A percentile compares a stretch with the other conserved stretches of the same genome.
Evolutionary conservation across 1,284 basidiomycete species (phyloP).

Genomic region (Phylloporus sp.): DNA sequence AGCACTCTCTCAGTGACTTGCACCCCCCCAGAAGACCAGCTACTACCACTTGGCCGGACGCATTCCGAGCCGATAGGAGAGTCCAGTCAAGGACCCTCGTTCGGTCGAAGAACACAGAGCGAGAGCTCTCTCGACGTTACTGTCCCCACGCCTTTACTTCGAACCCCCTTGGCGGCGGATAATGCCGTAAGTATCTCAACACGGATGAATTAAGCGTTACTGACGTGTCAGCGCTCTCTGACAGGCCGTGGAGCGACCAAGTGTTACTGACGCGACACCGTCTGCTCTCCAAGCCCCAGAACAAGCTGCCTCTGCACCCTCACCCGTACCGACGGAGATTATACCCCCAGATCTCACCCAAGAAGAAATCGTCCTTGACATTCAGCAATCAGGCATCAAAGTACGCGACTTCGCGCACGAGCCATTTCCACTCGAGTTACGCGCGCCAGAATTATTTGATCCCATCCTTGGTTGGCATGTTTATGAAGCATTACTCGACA

Average conservation of each 20-base stretch:
- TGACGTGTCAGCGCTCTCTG: conserved; percentile 7
- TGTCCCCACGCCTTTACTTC: conserved; percentile 13
- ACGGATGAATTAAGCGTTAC: background rate
- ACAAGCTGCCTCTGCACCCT: conserved; percentile 31
- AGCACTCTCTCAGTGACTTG: conserved; percentile 13
- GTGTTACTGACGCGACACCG: background rate
- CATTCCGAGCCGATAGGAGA: conserved; percentile 26
- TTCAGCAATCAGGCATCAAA: conserved; percentile 48
- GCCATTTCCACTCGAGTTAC: conserved; percentile 13
- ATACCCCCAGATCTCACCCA: conserved; percentile 39
- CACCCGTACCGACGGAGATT: conserved; percentile 47
- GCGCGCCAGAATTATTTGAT: conserved; percentile 46
- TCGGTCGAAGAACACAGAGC: conserved; percentile 28
- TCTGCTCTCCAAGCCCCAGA: conserved; percentile 16
- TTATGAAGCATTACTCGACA: conserved; percentile 36
- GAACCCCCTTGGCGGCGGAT: conserved; percentile 16
- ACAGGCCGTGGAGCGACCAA: conserved; percentile 16
- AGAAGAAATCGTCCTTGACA: conserved; percentile 38
- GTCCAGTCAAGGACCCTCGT: conserved; percentile 24
- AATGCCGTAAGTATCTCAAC: conserved; percentile 30
- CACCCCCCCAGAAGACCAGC: conserved; percentile 12
- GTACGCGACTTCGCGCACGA: conserved; percentile 54
- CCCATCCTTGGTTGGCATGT: conserved; percentile 39
- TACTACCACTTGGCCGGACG: conserved; percentile 15
- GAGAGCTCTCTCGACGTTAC: conserved; percentile 20